phyloP scores from a whole-genome alignment of 331 rosid genomes.

The Arachis monticola region DNA sequence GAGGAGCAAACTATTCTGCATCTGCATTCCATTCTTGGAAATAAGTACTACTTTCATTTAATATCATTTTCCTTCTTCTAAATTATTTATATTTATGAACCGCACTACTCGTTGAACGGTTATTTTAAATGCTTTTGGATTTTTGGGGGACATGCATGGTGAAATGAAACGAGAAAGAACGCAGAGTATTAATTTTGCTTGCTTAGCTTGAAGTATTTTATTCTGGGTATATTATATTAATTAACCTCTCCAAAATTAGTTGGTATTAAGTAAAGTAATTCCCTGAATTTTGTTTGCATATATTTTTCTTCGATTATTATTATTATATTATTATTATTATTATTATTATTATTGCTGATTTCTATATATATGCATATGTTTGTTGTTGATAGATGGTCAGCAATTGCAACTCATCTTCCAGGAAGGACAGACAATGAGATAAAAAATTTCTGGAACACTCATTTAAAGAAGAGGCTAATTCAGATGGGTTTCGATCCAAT shows the following conservation, averaged over 20 bases:
- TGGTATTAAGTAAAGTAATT: too few relatives aligned
- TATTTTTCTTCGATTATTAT: too few relatives aligned
- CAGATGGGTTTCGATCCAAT: conserved; percentile 92
- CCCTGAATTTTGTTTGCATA: too few relatives aligned
- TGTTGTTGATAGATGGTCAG: conserved; percentile 67
- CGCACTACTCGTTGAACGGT: too few relatives aligned
- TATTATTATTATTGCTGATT: conserved; percentile 1
- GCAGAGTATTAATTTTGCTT: too few relatives aligned
- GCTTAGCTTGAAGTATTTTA: too few relatives aligned
- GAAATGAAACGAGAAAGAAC: too few relatives aligned
- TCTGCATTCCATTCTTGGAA: conserved; percentile 84
- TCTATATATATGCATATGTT: neutral
- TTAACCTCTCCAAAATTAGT: too few relatives aligned
- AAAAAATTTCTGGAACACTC: conserved; percentile 94
- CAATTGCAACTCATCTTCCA: conserved; percentile 81
- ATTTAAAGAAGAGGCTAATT: conserved; percentile 80
- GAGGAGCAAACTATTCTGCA: conserved; percentile 84
- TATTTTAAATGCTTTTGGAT: neutral
- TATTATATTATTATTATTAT: neutral
- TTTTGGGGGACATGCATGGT: neutral
- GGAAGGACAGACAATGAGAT: conserved; percentile 89
- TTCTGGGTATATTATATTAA: too few relatives aligned
- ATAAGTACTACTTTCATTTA: conserved; percentile 67
- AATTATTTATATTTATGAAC: too few relatives aligned
- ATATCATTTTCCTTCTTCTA: neutral